These are phyloP conservation scores for Russula emetica DNA, from an alignment of 768 basidiomycete genomes.

Conservation along the genomic window DNA sequence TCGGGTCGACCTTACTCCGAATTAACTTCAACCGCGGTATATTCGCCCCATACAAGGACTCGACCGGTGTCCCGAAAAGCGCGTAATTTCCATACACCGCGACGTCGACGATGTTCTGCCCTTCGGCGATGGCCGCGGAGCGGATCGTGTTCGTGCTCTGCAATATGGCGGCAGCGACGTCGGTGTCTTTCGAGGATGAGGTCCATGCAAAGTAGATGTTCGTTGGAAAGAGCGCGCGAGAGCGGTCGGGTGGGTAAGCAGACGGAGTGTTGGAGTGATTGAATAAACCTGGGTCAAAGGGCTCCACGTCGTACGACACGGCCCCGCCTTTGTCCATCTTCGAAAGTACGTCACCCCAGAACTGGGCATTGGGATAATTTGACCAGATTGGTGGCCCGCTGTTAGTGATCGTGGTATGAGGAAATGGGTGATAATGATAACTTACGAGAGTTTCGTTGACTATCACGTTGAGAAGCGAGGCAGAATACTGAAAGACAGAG, in stretches of 20 bases:
- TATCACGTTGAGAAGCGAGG: neutral
- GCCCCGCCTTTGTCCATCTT: neutral
- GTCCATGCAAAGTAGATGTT: conserved; percentile 26
- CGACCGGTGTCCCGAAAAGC: conserved; percentile 18
- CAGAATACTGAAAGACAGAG: conserved; percentile 6
- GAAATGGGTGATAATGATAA: neutral
- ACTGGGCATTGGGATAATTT: neutral
- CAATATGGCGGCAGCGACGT: neutral
- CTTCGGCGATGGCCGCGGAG: conserved; percentile 18
- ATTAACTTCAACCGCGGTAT: conserved; percentile 21
- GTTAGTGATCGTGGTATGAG: neutral
- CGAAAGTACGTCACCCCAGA: neutral
- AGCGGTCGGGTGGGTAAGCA: conserved; percentile 28
- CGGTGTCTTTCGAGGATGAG: neutral
- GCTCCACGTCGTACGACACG: conserved; percentile 21
- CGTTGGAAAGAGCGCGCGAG: conserved; percentile 21
- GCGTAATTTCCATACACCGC: conserved; percentile 29
- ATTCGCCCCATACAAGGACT: conserved; percentile 25
- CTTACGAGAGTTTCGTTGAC: conserved; percentile 15
- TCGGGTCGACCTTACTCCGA: conserved; percentile 18
- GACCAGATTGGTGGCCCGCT: neutral
- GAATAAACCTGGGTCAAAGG: conserved; percentile 21
- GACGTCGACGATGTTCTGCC: conserved; percentile 22
- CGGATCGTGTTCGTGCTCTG: conserved; percentile 4
- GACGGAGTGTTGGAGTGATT: conserved; percentile 11